A percentile compares a stretch with the other conserved stretches of the same genome.
phyloP scores from a whole-genome alignment of 2,329 filamentous ascomycete species.

The Colletotrichum trifolii region DNA sequence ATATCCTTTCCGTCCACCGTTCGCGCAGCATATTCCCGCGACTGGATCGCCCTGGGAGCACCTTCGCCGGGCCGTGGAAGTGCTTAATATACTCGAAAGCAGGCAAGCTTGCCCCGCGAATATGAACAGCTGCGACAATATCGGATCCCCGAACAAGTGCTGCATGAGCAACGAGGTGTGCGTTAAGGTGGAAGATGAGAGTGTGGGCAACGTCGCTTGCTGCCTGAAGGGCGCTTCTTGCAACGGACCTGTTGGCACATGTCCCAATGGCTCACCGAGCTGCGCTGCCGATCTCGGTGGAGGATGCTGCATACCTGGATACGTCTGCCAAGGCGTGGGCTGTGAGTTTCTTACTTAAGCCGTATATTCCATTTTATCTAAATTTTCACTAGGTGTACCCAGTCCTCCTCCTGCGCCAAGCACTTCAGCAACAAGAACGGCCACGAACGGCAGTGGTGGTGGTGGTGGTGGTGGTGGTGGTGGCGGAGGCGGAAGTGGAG shows the following conservation, averaged over 20 bases:
- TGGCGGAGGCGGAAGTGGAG: background rate
- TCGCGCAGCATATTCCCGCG: conserved; percentile 58
- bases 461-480: conserved; percentile 14
- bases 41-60: conserved; percentile 42
- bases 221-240: conserved; percentile 75
- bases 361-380: conserved; percentile 8
- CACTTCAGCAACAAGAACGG: conserved; percentile 39
- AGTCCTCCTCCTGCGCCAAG: conserved; percentile 42
- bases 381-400: conserved; percentile 46
- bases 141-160: conserved; percentile 77
- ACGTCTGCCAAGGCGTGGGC: conserved; percentile 74
- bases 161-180: conserved; percentile 76
- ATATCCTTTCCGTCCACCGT: conserved; percentile 59
- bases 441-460: conserved; percentile 17
- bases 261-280: conserved; percentile 69
- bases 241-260: conserved; percentile 70
- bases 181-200: conserved; percentile 70
- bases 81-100: conserved; percentile 60
- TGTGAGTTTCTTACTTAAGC: conserved; percentile 62
- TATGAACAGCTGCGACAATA: conserved; percentile 71
- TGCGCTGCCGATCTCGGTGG: conserved; percentile 75
- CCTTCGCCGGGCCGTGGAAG: conserved; percentile 58
- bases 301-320: conserved; percentile 81
- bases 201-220: conserved; percentile 77
- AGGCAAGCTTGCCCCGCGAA: conserved; percentile 76